Conservation (phyloP, 129 eudicot genomes). For the Dittrichia graveolens region DNA sequence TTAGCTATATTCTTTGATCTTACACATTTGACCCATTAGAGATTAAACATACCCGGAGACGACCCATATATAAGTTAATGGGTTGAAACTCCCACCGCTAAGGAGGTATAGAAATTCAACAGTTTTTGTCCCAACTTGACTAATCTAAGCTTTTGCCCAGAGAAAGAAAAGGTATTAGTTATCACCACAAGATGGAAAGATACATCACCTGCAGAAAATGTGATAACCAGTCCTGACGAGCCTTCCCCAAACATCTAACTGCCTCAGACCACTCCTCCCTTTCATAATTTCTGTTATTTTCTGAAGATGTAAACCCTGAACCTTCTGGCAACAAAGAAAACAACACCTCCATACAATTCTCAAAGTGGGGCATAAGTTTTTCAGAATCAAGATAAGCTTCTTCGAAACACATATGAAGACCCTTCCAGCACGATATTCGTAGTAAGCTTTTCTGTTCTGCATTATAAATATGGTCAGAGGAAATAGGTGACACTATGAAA, state of each 20-base stretch:
- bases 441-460: slow-evolving; percentile 48
- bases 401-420: slow-evolving; percentile 57
- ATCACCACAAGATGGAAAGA: background rate
- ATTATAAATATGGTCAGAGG: slow-evolving; percentile 42
- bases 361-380: slow-evolving; percentile 46
- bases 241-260: slow-evolving; percentile 74
- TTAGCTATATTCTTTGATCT: background rate
- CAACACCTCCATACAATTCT: slow-evolving; percentile 73
- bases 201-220: slow-evolving; percentile 65
- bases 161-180: background rate
- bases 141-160: background rate
- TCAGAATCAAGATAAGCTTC: slow-evolving; percentile 48
- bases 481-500: slow-evolving; percentile 50
- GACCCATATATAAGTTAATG: background rate
- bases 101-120: background rate
- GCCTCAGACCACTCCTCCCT: slow-evolving; percentile 74
- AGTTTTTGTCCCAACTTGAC: background rate
- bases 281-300: slow-evolving; percentile 19
- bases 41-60: background rate
- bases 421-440: slow-evolving; percentile 79
- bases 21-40: background rate
- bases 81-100: background rate
- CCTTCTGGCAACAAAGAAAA: slow-evolving; percentile 62
- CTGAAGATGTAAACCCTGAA: slow-evolving; percentile 25
- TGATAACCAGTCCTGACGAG: slow-evolving; percentile 68